Evolutionary conservation across 2,329 filamentous ascomycete species (phyloP).

Genomic region (Diaporthe caulivora): DNA sequence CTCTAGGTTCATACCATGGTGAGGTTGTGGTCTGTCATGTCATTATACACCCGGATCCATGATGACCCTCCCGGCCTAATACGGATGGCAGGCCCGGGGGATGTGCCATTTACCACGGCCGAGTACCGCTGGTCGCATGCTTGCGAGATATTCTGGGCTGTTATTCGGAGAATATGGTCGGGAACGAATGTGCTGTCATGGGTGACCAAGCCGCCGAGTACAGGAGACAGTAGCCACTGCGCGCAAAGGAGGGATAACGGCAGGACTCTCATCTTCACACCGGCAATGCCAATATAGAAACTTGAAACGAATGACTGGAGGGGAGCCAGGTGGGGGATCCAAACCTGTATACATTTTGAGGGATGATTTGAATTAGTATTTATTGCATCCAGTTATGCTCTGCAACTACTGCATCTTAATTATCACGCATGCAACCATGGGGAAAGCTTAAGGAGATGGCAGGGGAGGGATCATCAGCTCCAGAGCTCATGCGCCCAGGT

Average conservation of each 20-base stretch:
- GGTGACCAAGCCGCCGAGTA: slow-evolving; percentile 7
- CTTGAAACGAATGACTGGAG: neutral
- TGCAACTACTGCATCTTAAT: neutral
- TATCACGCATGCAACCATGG: slow-evolving; percentile 1
- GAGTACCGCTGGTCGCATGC: slow-evolving; percentile 57
- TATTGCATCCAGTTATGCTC: neutral
- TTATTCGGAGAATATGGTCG: slow-evolving; percentile 60
- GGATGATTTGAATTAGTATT: slow-evolving; percentile 16
- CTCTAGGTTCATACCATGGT: slow-evolving; percentile 60
- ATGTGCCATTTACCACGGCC: slow-evolving; percentile 64
- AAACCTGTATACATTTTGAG: slow-evolving; percentile 4
- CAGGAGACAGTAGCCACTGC: slow-evolving; percentile 25
- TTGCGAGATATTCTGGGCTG: slow-evolving; percentile 54
- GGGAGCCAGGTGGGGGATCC: neutral
- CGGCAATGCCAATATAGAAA: neutral
- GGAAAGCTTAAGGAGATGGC: slow-evolving; percentile 30
- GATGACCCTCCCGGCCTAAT: slow-evolving; percentile 59
- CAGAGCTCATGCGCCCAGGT: slow-evolving; percentile 19
- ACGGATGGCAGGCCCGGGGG: slow-evolving; percentile 62
- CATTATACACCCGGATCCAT: slow-evolving; percentile 72
- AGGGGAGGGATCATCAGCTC: slow-evolving; percentile 22
- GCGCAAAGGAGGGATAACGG: slow-evolving; percentile 24
- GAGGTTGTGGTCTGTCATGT: slow-evolving; percentile 64
- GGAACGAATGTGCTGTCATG: slow-evolving; percentile 52
- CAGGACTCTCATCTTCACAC: slow-evolving; percentile 22